These are phyloP conservation scores for Cucurbita argyrosperma DNA, from an alignment of 306 rosid genomes.

Conservation along the genomic window DNA sequence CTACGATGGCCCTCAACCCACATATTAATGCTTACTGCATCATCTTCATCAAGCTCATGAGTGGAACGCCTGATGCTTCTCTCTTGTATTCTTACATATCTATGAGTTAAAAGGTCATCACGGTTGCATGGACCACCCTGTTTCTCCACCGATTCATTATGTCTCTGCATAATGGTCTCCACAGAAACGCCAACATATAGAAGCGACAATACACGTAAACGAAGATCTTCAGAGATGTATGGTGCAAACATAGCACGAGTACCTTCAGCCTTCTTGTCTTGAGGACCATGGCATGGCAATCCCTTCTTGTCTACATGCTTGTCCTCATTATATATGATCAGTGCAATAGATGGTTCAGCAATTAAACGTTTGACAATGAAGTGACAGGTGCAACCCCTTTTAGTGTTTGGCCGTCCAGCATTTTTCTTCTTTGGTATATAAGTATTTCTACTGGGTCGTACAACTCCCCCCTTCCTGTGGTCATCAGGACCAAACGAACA, in stretches of 20 bases:
- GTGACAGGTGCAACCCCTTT: constrained; percentile 91
- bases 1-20: constrained; percentile 82
- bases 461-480: constrained; percentile 64
- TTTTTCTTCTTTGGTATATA: constrained; percentile 75
- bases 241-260: constrained; percentile 88
- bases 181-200: constrained; percentile 79
- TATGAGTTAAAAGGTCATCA: constrained; percentile 85
- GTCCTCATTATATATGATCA: constrained; percentile 62
- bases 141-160: constrained; percentile 65
- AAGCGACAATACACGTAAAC: constrained; percentile 66
- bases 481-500: constrained; percentile 99
- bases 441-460: constrained; percentile 64
- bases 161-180: constrained; percentile 95
- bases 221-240: constrained; percentile 78
- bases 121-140: constrained; percentile 89
- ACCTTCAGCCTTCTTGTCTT: constrained; percentile 74
- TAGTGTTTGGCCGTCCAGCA: constrained; percentile 78
- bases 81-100: constrained; percentile 79
- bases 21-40: constrained; percentile 47
- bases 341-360: constrained; percentile 78
- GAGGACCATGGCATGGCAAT: constrained; percentile 84
- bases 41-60: constrained; percentile 65
- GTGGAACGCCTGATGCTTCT: constrained; percentile 70
- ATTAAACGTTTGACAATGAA: constrained; percentile 79
- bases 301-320: constrained; percentile 87